These are phyloP conservation scores for Combretum micranthum DNA, from an alignment of 345 rosid species.

Conservation along the genomic window DNA sequence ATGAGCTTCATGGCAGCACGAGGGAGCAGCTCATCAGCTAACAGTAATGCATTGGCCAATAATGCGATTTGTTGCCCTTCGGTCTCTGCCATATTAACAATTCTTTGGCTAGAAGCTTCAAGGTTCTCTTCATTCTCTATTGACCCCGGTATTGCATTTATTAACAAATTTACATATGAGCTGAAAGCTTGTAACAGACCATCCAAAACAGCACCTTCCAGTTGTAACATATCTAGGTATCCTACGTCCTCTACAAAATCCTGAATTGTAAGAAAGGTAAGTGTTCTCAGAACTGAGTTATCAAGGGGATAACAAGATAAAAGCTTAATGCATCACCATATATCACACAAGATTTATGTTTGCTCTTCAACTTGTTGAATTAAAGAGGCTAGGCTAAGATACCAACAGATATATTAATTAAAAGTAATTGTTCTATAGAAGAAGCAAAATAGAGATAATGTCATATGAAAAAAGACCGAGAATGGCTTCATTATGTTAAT, in stretches of 20 bases:
- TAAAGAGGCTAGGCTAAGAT: neutral
- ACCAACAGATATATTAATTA: too few relatives aligned
- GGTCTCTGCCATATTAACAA: slow-evolving; percentile 71
- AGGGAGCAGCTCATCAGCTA: slow-evolving; percentile 85
- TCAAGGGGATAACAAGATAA: too few relatives aligned
- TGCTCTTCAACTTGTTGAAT: neutral
- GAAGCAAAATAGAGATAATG: too few relatives aligned
- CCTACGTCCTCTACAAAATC: slow-evolving; percentile 79
- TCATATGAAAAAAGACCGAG: neutral
- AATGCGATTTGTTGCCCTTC: slow-evolving; percentile 81
- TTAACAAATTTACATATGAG: slow-evolving; percentile 61
- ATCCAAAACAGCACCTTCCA: slow-evolving; percentile 69
- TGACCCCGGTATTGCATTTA: slow-evolving; percentile 76
- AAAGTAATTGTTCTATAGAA: too few relatives aligned
- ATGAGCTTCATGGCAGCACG: slow-evolving; percentile 68
- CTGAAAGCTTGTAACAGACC: slow-evolving; percentile 70
- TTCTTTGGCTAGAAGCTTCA: slow-evolving; percentile 40
- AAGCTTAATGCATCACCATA: too few relatives aligned
- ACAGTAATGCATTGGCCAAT: slow-evolving; percentile 72
- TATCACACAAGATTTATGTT: too few relatives aligned
- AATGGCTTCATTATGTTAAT: neutral
- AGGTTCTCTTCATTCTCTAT: slow-evolving; percentile 60
- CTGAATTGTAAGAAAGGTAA: slow-evolving; percentile 20
- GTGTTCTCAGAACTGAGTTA: neutral
- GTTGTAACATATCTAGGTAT: slow-evolving; percentile 59